Evolutionary conservation across 805 yeast genomes (phyloP), one percentile per base, ranked within the genome.

Genomic region (Saccharomyces cerevisiae): DNA sequence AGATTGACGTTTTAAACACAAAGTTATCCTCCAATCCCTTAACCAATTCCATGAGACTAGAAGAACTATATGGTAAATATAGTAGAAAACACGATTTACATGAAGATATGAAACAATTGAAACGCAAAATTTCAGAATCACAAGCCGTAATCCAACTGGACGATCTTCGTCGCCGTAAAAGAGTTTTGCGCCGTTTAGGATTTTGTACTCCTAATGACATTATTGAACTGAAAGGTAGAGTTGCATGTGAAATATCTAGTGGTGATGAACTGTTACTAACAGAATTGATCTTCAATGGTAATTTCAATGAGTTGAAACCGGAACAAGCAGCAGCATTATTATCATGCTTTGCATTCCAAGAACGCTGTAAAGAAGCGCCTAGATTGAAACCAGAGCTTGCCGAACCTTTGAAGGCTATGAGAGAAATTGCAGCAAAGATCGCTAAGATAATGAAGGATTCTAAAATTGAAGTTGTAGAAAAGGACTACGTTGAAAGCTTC

Each of bases 271-370:
- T 89, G 53, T 67, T 89, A 57, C 72, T 94, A 51, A 94, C 99
- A 0, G 99, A 94, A 68, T 75, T 94, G 61, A 87, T 94, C 31
- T 94, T 94, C 78, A 91, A 91, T 68, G 98, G 98, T 80, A 87
- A 88, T 26, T 94, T 94, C 75, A 89, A 84, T 63, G 96, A 89
- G 51, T 76, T 94, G 57, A 78, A 83, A 4, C 85, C 96, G 1
- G 96, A 88, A 63, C 97, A 90, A 69, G 84, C 95, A 70, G 97
- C 97, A 11, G 89, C 97, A 0, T 73, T 94, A 52, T 72, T 94
- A 51, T 90, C 97, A 41, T 90, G 97, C 73, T 94, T 92, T 71
- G 97, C 95, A 4, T 94, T 94, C 80, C 97, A 94, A 70, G 99
- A 95, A 68, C 81, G 95, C 65, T 87, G 96, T 46, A 90, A 90